These are phyloP conservation scores for Suillus lakei DNA, from an alignment of 768 basidiomycete species.

Conservation along the genomic window DNA sequence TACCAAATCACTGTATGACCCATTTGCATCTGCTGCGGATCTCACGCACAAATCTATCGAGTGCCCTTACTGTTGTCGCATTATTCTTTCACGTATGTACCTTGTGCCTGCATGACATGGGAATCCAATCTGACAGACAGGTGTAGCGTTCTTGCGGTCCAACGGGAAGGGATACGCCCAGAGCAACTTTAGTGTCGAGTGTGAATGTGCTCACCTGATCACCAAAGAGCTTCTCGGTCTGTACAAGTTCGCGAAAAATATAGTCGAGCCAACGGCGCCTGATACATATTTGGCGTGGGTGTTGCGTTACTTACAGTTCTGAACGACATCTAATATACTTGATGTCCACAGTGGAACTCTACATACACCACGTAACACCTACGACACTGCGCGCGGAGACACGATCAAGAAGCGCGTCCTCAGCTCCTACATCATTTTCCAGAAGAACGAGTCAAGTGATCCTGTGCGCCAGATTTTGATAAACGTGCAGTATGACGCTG, in stretches of 20 bases:
- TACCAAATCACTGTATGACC: constrained; percentile 27
- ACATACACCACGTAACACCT: constrained; percentile 23
- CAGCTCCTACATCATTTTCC: constrained; percentile 1
- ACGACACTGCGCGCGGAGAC: constrained; percentile 25
- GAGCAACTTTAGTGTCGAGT: constrained; percentile 38
- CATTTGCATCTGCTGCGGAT: constrained; percentile 26
- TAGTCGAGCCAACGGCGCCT: constrained; percentile 21
- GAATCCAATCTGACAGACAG: constrained; percentile 4
- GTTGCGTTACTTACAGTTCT: constrained; percentile 6
- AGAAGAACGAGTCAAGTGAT: not conserved
- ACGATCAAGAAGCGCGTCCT: constrained; percentile 26
- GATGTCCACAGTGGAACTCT: constrained; percentile 37
- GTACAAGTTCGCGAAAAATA: constrained; percentile 43
- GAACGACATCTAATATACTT: not conserved
- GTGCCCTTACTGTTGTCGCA: constrained; percentile 35
- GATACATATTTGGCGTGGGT: constrained; percentile 36
- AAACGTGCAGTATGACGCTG: constrained; percentile 16
- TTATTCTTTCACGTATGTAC: constrained; percentile 27
- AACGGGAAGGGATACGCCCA: constrained; percentile 54
- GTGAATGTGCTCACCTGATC: constrained; percentile 42
- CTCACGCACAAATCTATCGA: constrained; percentile 25
- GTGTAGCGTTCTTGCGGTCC: constrained; percentile 42
- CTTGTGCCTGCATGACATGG: not conserved
- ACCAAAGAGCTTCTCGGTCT: constrained; percentile 43
- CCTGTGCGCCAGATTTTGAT: constrained; percentile 4